These are phyloP conservation scores for Crotalaria pallida DNA, from an alignment of 306 rosid species.

Conservation along the genomic window DNA sequence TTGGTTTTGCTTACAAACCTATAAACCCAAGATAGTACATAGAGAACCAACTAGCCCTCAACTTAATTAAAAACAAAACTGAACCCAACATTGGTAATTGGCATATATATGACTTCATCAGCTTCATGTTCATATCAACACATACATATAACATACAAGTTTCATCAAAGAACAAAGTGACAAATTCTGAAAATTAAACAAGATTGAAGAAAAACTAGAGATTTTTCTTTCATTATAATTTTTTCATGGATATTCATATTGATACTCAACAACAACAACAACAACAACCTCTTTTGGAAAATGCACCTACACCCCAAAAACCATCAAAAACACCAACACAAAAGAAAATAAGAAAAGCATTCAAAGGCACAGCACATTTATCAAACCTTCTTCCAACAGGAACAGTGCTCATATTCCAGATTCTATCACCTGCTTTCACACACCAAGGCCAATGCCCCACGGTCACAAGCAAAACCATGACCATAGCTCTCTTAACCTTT, in stretches of 20 bases:
- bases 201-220: not conserved
- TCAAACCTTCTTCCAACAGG: conserved; percentile 79
- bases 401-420: conserved; percentile 55
- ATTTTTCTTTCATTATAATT: too few species aligned
- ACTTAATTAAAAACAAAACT: not conserved
- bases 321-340: conserved; percentile 47
- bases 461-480: conserved; percentile 28
- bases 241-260: conserved; percentile 25
- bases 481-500: conserved; percentile 39
- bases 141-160: not conserved
- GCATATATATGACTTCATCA: not conserved
- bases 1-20: not conserved
- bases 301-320: conserved; percentile 3
- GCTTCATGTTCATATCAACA: not conserved
- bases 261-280: conserved; percentile 18
- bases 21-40: not conserved
- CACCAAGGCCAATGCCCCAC: conserved; percentile 56
- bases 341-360: conserved; percentile 54
- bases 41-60: not conserved
- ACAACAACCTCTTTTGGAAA: conserved; percentile 40
- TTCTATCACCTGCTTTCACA: conserved; percentile 52
- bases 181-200: not conserved
- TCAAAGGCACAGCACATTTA: conserved; percentile 67
- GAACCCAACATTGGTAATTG: not conserved
- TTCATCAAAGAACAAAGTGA: not conserved